phyloP scores from a whole-genome alignment of 495 filamentous ascomycete genomes.

The Bathelium albidoporum region DNA sequence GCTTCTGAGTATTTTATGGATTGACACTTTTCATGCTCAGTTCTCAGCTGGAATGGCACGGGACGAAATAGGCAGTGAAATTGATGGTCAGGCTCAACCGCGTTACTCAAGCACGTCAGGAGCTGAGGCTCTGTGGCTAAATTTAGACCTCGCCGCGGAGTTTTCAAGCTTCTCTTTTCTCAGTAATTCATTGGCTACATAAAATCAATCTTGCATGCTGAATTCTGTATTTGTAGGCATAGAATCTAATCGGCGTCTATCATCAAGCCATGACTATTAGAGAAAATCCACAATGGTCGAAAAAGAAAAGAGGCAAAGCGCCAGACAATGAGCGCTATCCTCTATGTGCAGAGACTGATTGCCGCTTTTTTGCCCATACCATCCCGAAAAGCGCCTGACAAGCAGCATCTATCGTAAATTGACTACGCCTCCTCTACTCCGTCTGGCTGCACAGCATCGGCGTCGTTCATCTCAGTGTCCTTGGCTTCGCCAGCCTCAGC shows the following conservation, averaged over 20 bases:
- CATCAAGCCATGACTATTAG: not conserved
- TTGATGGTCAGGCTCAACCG: not conserved
- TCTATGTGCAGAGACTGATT: not conserved
- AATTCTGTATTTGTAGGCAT: not conserved
- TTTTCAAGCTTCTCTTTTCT: too few species aligned
- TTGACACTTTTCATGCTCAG: not conserved
- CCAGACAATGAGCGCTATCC: constrained; percentile 1
- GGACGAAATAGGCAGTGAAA: not conserved
- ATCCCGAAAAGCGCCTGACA: not conserved
- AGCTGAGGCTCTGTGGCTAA: not conserved
- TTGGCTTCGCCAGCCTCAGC: constrained; percentile 24
- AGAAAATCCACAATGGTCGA: not conserved
- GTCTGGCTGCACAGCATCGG: constrained; percentile 25
- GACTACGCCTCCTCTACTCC: constrained; percentile 28
- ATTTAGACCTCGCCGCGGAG: not conserved
- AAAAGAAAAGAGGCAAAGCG: not conserved
- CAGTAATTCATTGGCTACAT: too few species aligned
- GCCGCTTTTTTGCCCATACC: not conserved
- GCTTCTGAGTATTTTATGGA: not conserved
- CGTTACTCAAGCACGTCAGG: not conserved
- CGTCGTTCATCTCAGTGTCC: constrained; percentile 34
- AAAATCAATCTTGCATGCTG: not conserved
- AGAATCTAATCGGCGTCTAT: constrained; percentile 5
- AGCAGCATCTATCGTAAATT: not conserved
- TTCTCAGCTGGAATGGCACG: not conserved